These are phyloP conservation scores for Tetradesmus lagerheimii DNA, from an alignment of 139 green algal genomes.

Conservation along the genomic window DNA sequence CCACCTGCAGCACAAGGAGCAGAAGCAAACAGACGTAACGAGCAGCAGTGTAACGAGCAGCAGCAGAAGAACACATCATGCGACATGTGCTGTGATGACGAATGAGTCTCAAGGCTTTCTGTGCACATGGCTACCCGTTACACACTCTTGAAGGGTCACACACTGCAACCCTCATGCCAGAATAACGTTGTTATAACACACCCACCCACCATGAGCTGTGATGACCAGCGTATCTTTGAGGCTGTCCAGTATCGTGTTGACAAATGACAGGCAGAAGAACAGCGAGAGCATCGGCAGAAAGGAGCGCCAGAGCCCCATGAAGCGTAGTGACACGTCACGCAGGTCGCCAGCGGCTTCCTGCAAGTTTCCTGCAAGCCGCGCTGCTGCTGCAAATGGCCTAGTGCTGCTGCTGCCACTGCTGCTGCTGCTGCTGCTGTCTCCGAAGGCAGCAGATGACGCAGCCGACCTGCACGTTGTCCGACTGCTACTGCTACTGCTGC, in stretches of 20 bases:
- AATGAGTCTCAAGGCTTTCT: conserved; percentile 92
- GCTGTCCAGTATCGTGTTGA: conserved; percentile 96
- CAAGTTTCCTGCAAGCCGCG: neutral
- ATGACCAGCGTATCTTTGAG: conserved; percentile 95
- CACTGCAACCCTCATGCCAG: too few species aligned
- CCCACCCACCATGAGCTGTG: conserved; percentile 65
- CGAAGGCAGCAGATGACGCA: neutral
- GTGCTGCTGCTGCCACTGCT: neutral
- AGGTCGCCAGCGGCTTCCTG: neutral
- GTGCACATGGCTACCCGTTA: conserved; percentile 95
- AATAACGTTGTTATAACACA: too few species aligned
- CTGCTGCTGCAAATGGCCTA: neutral
- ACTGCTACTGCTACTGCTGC: neutral
- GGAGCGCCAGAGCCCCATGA: conserved; percentile 12
- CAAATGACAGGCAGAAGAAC: conserved; percentile 92
- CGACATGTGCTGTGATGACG: conserved; percentile 85
- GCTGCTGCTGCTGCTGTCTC: conserved; percentile 28
- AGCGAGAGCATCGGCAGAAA: conserved; percentile 64
- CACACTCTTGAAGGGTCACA: conserved; percentile 85
- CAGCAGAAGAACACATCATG: conserved; percentile 56
- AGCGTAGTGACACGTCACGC: neutral
- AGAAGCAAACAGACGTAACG: neutral
- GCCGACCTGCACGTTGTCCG: neutral
- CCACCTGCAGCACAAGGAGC: conserved; percentile 31
- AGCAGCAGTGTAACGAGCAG: neutral